These are phyloP conservation scores for Dalbergia cultrata DNA, from an alignment of 306 rosid species.

Conservation along the genomic window DNA sequence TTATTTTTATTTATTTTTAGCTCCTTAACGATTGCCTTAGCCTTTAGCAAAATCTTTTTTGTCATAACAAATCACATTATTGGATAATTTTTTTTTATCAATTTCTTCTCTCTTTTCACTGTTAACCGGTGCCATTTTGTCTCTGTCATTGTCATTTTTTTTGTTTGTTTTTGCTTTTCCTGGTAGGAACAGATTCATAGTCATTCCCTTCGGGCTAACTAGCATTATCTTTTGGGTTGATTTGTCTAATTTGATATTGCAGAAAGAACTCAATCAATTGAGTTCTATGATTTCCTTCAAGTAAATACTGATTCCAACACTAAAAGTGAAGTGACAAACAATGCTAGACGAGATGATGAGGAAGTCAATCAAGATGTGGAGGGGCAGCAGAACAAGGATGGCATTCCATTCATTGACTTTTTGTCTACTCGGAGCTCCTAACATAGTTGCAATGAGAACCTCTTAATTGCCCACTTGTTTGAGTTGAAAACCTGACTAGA, in stretches of 20 bases:
- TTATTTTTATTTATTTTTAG: too few relatives aligned
- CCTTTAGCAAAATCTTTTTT: too few relatives aligned
- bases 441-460: slow-evolving; percentile 23
- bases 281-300: slow-evolving; percentile 88
- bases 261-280: slow-evolving; percentile 64
- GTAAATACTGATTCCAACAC: slow-evolving; percentile 70
- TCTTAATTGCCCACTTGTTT: slow-evolving; percentile 11
- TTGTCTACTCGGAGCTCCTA: slow-evolving; percentile 56
- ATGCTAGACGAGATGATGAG: slow-evolving; percentile 74
- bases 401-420: slow-evolving; percentile 67
- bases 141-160: too few relatives aligned
- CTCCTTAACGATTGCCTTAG: too few relatives aligned
- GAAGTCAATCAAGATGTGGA: slow-evolving; percentile 67
- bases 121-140: too few relatives aligned
- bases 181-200: too few relatives aligned
- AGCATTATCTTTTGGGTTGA: background rate
- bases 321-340: slow-evolving; percentile 80
- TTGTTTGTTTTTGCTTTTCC: too few relatives aligned
- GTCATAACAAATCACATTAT: too few relatives aligned
- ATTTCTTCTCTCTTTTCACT: too few relatives aligned
- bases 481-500: slow-evolving; percentile 41
- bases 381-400: slow-evolving; percentile 48
- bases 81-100: too few relatives aligned
- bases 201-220: too few relatives aligned
- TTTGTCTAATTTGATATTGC: slow-evolving; percentile 42